phyloP scores from a whole-genome alignment of 2,329 filamentous ascomycete species.

The Pseudogymnoascus pannorum region DNA sequence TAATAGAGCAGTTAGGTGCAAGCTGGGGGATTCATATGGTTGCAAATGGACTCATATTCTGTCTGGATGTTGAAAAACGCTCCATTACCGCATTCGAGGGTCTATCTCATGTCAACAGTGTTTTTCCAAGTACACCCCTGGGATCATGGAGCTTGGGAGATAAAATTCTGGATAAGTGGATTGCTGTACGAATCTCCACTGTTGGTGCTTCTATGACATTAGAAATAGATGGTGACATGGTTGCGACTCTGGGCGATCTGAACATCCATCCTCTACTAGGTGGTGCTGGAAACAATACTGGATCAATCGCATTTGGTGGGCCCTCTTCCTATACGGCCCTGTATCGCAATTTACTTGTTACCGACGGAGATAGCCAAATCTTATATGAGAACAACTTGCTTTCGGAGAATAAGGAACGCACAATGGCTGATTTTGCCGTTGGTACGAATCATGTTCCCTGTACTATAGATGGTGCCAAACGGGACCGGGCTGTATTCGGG shows the following conservation, averaged over 20 bases:
- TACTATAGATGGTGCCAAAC: conserved; percentile 10
- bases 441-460: conserved; percentile 18
- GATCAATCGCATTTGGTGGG: conserved; percentile 20
- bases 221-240: conserved; percentile 11
- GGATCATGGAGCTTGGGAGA: conserved; percentile 14
- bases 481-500: background rate
- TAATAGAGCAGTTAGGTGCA: conserved; percentile 17
- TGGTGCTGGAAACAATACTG: conserved; percentile 18
- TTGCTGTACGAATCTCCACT: conserved; percentile 13
- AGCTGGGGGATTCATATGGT: conserved; percentile 22
- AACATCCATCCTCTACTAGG: conserved; percentile 18
- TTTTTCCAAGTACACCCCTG: conserved; percentile 17
- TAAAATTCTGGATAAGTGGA: conserved; percentile 13
- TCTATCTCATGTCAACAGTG: conserved; percentile 16
- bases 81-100: conserved; percentile 18
- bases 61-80: conserved; percentile 14
- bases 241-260: conserved; percentile 12
- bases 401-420: conserved; percentile 13
- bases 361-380: conserved; percentile 4
- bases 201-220: conserved; percentile 11
- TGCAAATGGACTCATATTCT: conserved; percentile 21
- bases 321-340: conserved; percentile 15
- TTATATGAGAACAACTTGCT: conserved; percentile 17
- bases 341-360: conserved; percentile 15
- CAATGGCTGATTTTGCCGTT: conserved; percentile 18